Base-by-base conservation (phyloP, 176 grass and related monocot genomes). In the Panicum miliaceum region DNA sequence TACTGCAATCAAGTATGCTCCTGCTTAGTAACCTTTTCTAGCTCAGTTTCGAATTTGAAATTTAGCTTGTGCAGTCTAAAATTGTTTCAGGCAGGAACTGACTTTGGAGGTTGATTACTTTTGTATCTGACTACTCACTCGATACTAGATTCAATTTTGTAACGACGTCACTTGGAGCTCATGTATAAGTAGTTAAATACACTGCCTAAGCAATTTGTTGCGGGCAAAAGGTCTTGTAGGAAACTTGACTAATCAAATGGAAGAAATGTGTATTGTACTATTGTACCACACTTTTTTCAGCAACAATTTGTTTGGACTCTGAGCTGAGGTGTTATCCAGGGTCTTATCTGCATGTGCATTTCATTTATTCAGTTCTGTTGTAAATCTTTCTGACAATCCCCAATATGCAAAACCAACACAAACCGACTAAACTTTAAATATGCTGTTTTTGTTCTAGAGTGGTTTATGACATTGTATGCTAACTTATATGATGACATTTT, bases 211-310 rank as follows among this genome's bases (percentile, higher is more conserved):
- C 7, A 73, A 18, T 53, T 64, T 71, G 58, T 73, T 22, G 5
- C 8, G 4, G 7, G 56, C 26, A 59, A 2, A 72, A 71, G 14
- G 52, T 75, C 13, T 25, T 50, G 9, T 65, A 0, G 25, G 22
- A 62, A 38, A 8, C 36, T 29, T 29, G n/a, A 60, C 12, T 19
- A 47, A 25, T 82, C 22, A 77, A 19, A 70, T 43, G 73, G 27
- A 4, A 40, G 10, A 66, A 1, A 71, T 42, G 59, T 72, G 35
- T 79, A 27, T 73, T 42, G 3, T 1, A 12, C 22, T n/a, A n/a
- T n/a, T n/a, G n/a, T n/a, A n/a, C n/a, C n/a, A n/a, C 27, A 22
- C 40, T 60, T 27, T 32, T 76, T 68, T 76, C 38, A 87, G 60
- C 62, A 69, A 70, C 1, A 51, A 19, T 62, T 77, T 53, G 1